phyloP scores from a whole-genome alignment of 2,329 filamentous ascomycete species.

The Mycosphaerella arachidis region DNA sequence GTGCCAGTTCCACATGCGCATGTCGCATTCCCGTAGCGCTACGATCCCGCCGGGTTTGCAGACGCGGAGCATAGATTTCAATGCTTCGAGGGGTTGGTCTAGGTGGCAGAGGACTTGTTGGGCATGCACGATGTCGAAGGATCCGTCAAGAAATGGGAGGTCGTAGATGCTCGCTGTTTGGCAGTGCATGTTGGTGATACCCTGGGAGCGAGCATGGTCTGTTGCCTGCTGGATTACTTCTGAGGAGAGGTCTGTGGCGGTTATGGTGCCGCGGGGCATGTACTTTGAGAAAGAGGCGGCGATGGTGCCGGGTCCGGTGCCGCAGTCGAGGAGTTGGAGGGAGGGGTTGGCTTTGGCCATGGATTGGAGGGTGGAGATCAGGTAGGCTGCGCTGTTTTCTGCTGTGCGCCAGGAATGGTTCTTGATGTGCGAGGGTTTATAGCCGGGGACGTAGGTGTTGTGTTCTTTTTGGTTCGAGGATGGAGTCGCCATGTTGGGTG shows the following conservation, averaged over 20 bases:
- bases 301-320: slow-evolving; percentile 48
- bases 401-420: slow-evolving; percentile 39
- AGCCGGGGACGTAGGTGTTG: no score
- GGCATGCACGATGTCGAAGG: slow-evolving; percentile 57
- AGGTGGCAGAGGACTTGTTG: slow-evolving; percentile 58
- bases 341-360: slow-evolving; percentile 22
- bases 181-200: slow-evolving; percentile 39
- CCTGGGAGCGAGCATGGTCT: slow-evolving; percentile 34
- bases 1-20: slow-evolving; percentile 36
- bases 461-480: no score
- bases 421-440: no score
- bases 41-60: slow-evolving; percentile 52
- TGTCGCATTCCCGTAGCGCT: slow-evolving; percentile 42
- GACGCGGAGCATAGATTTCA: slow-evolving; percentile 54
- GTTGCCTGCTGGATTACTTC: slow-evolving; percentile 41
- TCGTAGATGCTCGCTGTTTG: slow-evolving; percentile 33
- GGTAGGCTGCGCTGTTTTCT: slow-evolving; percentile 38
- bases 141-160: slow-evolving; percentile 41
- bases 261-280: slow-evolving; percentile 41
- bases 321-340: slow-evolving; percentile 44
- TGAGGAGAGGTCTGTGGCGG: slow-evolving; percentile 43
- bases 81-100: slow-evolving; percentile 45
- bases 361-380: slow-evolving; percentile 30
- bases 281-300: slow-evolving; percentile 41
- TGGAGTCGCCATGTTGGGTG: no score